Evolutionary conservation across 1,284 basidiomycete genomes (phyloP), one percentile per base, ranked within the genome.

Genomic region (Tilletia setariae): DNA sequence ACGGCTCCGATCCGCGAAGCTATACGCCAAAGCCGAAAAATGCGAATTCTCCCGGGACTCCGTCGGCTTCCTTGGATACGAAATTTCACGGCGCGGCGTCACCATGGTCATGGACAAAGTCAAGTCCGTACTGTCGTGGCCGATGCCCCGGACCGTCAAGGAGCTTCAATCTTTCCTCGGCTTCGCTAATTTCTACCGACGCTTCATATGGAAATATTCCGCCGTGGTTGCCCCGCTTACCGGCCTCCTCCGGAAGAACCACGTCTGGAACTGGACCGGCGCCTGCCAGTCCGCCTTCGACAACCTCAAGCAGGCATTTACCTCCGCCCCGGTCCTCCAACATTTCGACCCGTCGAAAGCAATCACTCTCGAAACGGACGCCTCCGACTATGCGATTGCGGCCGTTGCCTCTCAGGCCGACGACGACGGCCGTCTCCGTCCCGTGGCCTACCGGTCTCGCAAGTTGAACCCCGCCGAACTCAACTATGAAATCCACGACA

Each of bases 61-160:
- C 9, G 40, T 84, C 13, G 81, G 84, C 32, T 87, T 84, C 74
- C 78, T 87, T 0, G 85, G 86, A 0, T 83, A 83, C 67, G 72
- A 85, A 28, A 73, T 87, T 28, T 62, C 65, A 0, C 11, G 70
- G 0, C 68, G 82, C 2, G 76, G 80, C 11, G 71, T 86, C 15
- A 25, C 43, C 0, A 86, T 87, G 85, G 82, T 85, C 66, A 73
- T 76, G 0, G 70, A 66, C 1, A 87, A 87, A 72, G 68, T 87
- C 0, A 32, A 78, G 2, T 75, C 79, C 1, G 79, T 86, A 42
- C 16, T 59, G 0, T 67, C 78, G 6, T 87, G 86, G 86, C 83
- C 83, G 0, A 32, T 23, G 0, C 86, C 85, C 1, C 70, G 61
- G 0, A 76, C 66, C 2, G 68, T 84, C 19, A 72, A 74, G 40